Evolutionary conservation across 495 filamentous ascomycete genomes (phyloP).

Genomic region (Penicillium cosmopolitanum): DNA sequence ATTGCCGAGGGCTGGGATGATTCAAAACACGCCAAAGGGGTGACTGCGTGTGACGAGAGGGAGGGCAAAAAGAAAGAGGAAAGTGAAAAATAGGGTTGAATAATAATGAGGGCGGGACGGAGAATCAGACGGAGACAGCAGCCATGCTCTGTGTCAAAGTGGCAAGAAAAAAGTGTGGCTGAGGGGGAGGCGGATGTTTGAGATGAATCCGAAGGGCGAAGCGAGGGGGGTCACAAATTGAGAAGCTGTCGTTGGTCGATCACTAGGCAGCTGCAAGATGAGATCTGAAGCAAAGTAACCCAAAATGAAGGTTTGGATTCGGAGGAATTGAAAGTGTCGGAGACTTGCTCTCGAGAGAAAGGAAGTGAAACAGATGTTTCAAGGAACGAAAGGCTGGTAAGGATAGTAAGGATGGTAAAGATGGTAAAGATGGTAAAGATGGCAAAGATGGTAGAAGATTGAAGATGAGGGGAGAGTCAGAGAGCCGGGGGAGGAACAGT

Average conservation of each 20-base stretch:
- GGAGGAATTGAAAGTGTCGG: not conserved
- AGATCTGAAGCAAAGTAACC: slow-evolving; percentile 8
- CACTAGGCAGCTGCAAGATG: slow-evolving; percentile 9
- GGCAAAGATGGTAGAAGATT: not conserved
- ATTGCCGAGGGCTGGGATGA: slow-evolving; percentile 16
- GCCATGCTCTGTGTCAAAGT: slow-evolving; percentile 6
- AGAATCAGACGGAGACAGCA: slow-evolving; percentile 16
- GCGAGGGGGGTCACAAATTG: slow-evolving; percentile 12
- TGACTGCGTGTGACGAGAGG: slow-evolving; percentile 5
- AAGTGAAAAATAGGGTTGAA: not conserved
- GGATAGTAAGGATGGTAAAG: no score
- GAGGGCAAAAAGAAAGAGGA: not conserved
- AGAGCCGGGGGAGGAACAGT: slow-evolving; percentile 1
- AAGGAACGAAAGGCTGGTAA: not conserved
- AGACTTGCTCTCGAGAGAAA: slow-evolving; percentile 13
- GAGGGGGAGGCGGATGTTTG: slow-evolving; percentile 6
- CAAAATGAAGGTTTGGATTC: slow-evolving; percentile 11
- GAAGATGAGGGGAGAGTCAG: slow-evolving; percentile 1
- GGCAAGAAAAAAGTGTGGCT: slow-evolving; percentile 13
- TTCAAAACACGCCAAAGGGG: slow-evolving; percentile 14
- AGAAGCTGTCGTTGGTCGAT: slow-evolving; percentile 8
- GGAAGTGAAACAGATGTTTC: slow-evolving; percentile 3
- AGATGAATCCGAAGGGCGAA: slow-evolving; percentile 4
- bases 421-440: no score
- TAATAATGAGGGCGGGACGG: slow-evolving; percentile 1